Conservation (phyloP, 2,329 filamentous ascomycete species). For the Plenodomus tracheiphilus region DNA sequence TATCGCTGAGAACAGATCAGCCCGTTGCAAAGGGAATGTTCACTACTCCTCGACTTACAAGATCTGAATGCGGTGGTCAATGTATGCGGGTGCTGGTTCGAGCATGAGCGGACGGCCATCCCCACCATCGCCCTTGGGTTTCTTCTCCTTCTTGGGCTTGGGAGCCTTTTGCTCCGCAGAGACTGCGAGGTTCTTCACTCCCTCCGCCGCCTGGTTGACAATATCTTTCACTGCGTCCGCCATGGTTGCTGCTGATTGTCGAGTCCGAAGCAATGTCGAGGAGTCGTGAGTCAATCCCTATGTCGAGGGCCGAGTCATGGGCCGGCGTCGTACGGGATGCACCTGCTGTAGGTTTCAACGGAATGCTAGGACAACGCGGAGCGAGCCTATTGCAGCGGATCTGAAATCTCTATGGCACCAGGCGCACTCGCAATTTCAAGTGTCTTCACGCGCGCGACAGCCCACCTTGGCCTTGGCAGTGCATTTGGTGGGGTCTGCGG, state of each 20-base stretch:
- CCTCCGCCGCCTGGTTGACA: slow-evolving; percentile 57
- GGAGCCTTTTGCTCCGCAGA: slow-evolving; percentile 36
- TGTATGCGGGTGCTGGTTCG: slow-evolving; percentile 68
- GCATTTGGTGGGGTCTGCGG: slow-evolving; percentile 30
- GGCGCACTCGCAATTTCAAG: slow-evolving; percentile 28
- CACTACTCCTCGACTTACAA: slow-evolving; percentile 53
- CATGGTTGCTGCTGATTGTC: slow-evolving; percentile 45
- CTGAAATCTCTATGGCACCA: slow-evolving; percentile 8
- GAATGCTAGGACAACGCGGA: slow-evolving; percentile 8
- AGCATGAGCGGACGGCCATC: slow-evolving; percentile 53
- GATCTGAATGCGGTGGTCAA: slow-evolving; percentile 80
- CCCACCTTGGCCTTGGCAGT: slow-evolving; percentile 25
- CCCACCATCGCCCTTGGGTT: slow-evolving; percentile 48
- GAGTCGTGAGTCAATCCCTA: slow-evolving; percentile 34
- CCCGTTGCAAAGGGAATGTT: background rate
- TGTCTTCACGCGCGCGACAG: slow-evolving; percentile 25
- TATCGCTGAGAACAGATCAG: slow-evolving; percentile 56
- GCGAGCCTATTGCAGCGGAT: slow-evolving; percentile 6
- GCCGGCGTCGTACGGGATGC: background rate
- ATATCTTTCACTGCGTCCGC: slow-evolving; percentile 53
- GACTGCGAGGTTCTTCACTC: slow-evolving; percentile 64
- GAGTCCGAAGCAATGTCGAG: slow-evolving; percentile 23
- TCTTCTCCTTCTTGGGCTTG: slow-evolving; percentile 50
- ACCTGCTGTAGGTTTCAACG: slow-evolving; percentile 6
- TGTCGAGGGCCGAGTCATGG: slow-evolving; percentile 7